Evolutionary conservation across 2,329 filamentous ascomycete genomes (phyloP), one percentile per base, ranked within the genome.

Genomic region (Tolypocladium album): DNA sequence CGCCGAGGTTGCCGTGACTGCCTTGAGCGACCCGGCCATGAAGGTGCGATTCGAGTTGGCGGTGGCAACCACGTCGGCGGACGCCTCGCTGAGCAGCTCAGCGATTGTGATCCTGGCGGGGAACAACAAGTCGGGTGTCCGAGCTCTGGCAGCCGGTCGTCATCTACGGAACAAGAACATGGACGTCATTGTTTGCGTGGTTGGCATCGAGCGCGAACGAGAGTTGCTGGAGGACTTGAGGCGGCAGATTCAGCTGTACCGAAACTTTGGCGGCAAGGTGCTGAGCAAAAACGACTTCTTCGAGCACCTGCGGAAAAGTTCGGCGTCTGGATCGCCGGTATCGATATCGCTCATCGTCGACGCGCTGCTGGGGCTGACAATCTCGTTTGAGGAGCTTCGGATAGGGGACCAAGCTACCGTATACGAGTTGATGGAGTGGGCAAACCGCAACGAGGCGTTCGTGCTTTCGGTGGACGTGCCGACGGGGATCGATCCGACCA

Each of bases 401-500:
- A 88, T 87, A 2, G 88, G 88, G 20, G 89, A 96, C 65, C 90
- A 95, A 70, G 86, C 88, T 4, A 88, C 88, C 0, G 90, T 91
- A 0, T 92, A 95, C 68, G 89, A 95, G 69, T 84, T 97, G 69
- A 94, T 97, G 68, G 88, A 92, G 63, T 97, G 92, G 92, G 88
- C 91, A 3, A 97, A 97, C 70, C 88, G 92, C 64, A 90, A 88
- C 70, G 89, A 92, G 64, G 87, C 91, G 0, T 86, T 88, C 61
- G 88, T 94, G 3, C 77, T 99, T 24, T 89, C 92, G 0, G 84
- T 99, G n/a, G 93, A 96, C 70, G 85, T 95, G 7, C 94, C 94
- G 0, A 93, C 90, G 0, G 94, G 94, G 6, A 85, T 96, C 57
- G 91, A 93, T 64, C 90, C 90, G 3, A 85, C 86, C 0, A 87